Percentiles rank a stretch among this genome's conserved stretches.
phyloP scores from a whole-genome alignment of 2,329 filamentous ascomycete genomes.

The Ophiostoma piceae region DNA sequence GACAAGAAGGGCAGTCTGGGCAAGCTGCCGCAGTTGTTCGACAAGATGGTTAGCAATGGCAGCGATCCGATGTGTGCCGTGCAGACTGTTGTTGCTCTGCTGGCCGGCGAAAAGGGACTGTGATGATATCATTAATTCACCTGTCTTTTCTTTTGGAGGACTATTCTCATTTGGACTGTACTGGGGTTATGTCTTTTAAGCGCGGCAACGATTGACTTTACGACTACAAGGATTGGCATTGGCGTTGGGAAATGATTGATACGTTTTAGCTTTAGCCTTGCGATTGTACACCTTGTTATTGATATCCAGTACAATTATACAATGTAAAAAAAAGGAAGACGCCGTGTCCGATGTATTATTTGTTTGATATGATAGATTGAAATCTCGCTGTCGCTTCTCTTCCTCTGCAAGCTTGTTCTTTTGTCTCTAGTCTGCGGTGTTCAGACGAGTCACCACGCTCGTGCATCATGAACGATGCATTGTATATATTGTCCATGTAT shows the following conservation, averaged over 20 bases:
- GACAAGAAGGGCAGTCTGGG: constrained; percentile 53
- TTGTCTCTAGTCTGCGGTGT: background rate
- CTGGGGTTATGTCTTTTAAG: background rate
- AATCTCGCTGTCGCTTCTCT: background rate
- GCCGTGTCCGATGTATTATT: constrained; percentile 11
- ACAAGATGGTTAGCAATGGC: constrained; percentile 50
- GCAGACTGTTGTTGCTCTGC: constrained; percentile 54
- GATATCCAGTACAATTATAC: background rate
- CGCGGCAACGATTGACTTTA: background rate
- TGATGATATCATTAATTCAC: background rate
- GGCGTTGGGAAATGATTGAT: background rate
- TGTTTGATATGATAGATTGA: background rate
- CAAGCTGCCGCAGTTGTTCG: constrained; percentile 56
- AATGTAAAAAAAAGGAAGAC: background rate
- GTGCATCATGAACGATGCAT: background rate
- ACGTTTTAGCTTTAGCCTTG: background rate
- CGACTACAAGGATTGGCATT: background rate
- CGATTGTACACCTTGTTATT: background rate
- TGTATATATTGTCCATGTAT: background rate
- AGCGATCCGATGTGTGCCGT: constrained; percentile 54
- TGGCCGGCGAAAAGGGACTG: constrained; percentile 42
- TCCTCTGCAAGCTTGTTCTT: background rate
- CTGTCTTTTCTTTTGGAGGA: background rate
- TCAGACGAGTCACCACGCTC: background rate
- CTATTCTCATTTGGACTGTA: background rate